These are phyloP conservation scores for Fusarium burgessii DNA, from an alignment of 2,329 filamentous ascomycete genomes.

Conservation along the genomic window DNA sequence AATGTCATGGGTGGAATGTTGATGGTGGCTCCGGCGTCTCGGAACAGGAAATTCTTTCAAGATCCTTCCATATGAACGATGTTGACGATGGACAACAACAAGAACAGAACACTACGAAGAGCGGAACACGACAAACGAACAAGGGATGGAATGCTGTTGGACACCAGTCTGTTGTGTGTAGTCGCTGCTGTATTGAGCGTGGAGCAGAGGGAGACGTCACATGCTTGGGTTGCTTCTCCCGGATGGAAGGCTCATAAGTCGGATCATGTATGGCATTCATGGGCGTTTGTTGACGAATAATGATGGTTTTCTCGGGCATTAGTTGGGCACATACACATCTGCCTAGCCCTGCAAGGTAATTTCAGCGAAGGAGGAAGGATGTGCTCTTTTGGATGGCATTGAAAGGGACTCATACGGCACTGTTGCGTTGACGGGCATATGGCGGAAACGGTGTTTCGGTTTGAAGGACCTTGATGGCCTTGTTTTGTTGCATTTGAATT, in stretches of 20 bases:
- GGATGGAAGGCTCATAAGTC: constrained; percentile 53
- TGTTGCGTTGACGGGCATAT: constrained; percentile 25
- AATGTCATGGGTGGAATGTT: constrained; percentile 65
- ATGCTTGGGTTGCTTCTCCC: constrained; percentile 71
- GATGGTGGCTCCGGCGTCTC: constrained; percentile 42
- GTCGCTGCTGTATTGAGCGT: constrained; percentile 75
- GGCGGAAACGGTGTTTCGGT: constrained; percentile 39
- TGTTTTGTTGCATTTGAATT: constrained; percentile 18
- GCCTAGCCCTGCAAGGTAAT: background rate
- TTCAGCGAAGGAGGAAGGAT: constrained; percentile 2
- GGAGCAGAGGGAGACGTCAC: constrained; percentile 73
- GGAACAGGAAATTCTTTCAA: constrained; percentile 54
- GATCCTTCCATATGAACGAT: constrained; percentile 65
- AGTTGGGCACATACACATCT: constrained; percentile 3
- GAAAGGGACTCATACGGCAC: constrained; percentile 7
- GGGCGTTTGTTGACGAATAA: constrained; percentile 33
- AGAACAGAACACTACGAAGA: constrained; percentile 16
- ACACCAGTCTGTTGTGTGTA: constrained; percentile 70
- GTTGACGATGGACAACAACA: constrained; percentile 50
- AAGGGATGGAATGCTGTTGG: constrained; percentile 56
- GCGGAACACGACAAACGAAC: constrained; percentile 25
- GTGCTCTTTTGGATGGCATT: constrained; percentile 11
- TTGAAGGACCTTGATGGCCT: constrained; percentile 9
- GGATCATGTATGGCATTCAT: background rate
- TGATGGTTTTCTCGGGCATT: constrained; percentile 28